Evolutionary conservation across 257 asterid genomes (phyloP), one percentile per base, ranked within the genome.

Genomic region (Primulina tabacum): DNA sequence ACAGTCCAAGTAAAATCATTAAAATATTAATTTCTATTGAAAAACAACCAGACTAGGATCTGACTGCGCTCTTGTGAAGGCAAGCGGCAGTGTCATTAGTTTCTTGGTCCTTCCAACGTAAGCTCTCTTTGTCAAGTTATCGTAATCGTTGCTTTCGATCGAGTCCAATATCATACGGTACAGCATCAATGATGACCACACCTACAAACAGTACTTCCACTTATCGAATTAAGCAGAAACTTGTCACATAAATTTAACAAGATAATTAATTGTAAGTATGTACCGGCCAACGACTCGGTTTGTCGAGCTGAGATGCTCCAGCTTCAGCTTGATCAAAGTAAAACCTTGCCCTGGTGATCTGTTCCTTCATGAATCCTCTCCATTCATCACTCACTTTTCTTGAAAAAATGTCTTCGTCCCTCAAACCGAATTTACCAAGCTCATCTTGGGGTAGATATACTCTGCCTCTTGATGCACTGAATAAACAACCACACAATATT

Each of bases 211-310:
- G 7, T 28, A 1, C 4, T 33, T 33, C 5, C 37, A 33, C 37
- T 28, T 28, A 28, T 28, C 30, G 4, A 28, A 28, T 28, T 28
- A 33, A 33, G 37, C 37, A 33, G 37, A 33, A 33, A 33, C 37
- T 28, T 0, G 4, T 3, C 30, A 3, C 3, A 28, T 28, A 28
- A 28, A 28, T 28, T 0, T 2, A 28, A 28, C 3, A 28, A 28
- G 30, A 28, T 28, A 24, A 64, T 18, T 26, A 63, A 70, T 28
- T 60, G 8, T 35, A 8, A 28, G 50, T 38, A 16, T 50, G 79
- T 79, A 90, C 97, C 88, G 96, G 94, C 97, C 95, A 90, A 53
- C 97, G 96, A 67, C 97, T 90, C 53, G 86, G 87, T 78, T 85
- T 75, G 79, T 85, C 82, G 30, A 90, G 94, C 79, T 90, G 94